A percentile compares a stretch with the other conserved stretches of the same genome.
Evolutionary conservation across 2,329 filamentous ascomycete species (phyloP).

Genomic region (Colletotrichum truncatum): DNA sequence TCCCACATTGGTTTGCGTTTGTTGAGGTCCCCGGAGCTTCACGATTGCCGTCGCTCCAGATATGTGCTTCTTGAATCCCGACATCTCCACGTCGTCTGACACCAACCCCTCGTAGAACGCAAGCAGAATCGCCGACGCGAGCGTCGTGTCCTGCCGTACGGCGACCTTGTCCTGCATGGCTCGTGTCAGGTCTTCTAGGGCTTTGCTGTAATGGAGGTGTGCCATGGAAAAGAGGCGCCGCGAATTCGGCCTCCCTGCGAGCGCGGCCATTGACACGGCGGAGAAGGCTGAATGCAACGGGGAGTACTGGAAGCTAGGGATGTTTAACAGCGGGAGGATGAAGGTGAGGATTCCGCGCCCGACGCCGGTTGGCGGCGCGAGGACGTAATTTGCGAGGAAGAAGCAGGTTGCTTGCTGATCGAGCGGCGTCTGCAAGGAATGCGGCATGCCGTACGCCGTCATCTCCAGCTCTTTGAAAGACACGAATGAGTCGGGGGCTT

Average conservation of each 20-base stretch:
- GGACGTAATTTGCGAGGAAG: slow-evolving; percentile 36
- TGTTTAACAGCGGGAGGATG: slow-evolving; percentile 32
- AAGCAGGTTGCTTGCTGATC: slow-evolving; percentile 36
- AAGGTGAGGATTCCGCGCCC: slow-evolving; percentile 34
- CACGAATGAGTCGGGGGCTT: slow-evolving; percentile 13
- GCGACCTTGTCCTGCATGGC: slow-evolving; percentile 32
- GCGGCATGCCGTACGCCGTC: slow-evolving; percentile 20
- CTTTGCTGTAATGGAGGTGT: slow-evolving; percentile 34
- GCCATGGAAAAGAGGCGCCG: slow-evolving; percentile 31
- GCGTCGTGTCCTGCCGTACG: slow-evolving; percentile 32
- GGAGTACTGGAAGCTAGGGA: slow-evolving; percentile 30
- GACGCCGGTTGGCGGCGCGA: slow-evolving; percentile 31
- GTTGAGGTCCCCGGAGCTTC: slow-evolving; percentile 30
- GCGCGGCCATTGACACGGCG: slow-evolving; percentile 34
- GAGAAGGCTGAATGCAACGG: slow-evolving; percentile 35
- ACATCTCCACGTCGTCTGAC: slow-evolving; percentile 30
- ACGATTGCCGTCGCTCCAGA: slow-evolving; percentile 35
- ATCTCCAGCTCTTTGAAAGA: slow-evolving; percentile 24
- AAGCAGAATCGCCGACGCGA: slow-evolving; percentile 34
- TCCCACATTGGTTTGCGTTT: slow-evolving; percentile 29
- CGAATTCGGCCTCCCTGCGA: slow-evolving; percentile 35
- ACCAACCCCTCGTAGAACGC: slow-evolving; percentile 37
- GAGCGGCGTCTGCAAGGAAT: slow-evolving; percentile 33
- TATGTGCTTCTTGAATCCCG: slow-evolving; percentile 34
- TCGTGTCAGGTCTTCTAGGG: slow-evolving; percentile 33